Conservation (phyloP, 2,329 filamentous ascomycete species). For the Helminthosporium solani region DNA sequence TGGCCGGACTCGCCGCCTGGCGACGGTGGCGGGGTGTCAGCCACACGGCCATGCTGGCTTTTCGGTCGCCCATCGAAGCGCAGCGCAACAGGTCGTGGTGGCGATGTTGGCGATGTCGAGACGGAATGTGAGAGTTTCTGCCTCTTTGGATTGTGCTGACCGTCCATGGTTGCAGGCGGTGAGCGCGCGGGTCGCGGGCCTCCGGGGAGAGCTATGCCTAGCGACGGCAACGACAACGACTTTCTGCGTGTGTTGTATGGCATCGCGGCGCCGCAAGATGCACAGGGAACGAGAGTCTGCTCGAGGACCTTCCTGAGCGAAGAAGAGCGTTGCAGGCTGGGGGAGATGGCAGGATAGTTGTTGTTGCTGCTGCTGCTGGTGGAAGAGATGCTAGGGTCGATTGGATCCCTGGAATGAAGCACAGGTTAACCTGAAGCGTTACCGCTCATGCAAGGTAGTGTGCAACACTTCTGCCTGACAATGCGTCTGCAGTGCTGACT, state of each 20-base stretch:
- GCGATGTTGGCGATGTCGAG: slow-evolving; percentile 46
- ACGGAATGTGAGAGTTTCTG: slow-evolving; percentile 74
- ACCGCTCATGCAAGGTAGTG: slow-evolving; percentile 35
- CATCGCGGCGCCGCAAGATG: slow-evolving; percentile 12
- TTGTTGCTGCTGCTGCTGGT: slow-evolving; percentile 26
- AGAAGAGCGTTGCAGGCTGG: slow-evolving; percentile 29
- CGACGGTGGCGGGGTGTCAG: slow-evolving; percentile 78
- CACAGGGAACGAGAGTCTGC: slow-evolving; percentile 7
- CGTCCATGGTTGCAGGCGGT: slow-evolving; percentile 57
- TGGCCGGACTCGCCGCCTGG: slow-evolving; percentile 55
- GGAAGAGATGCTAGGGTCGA: slow-evolving; percentile 31
- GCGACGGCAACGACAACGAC: slow-evolving; percentile 85
- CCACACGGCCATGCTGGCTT: slow-evolving; percentile 46
- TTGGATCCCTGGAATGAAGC: slow-evolving; percentile 38
- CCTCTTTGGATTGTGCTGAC: slow-evolving; percentile 59
- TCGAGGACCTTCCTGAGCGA: slow-evolving; percentile 8
- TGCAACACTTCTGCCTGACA: slow-evolving; percentile 24
- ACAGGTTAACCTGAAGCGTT: slow-evolving; percentile 32
- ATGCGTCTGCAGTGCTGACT: neutral
- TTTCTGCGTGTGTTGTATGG: slow-evolving; percentile 92
- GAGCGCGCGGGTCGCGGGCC: slow-evolving; percentile 55
- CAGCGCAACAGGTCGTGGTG: slow-evolving; percentile 47
- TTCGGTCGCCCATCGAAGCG: slow-evolving; percentile 52
- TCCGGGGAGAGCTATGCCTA: slow-evolving; percentile 80
- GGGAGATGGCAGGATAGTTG: slow-evolving; percentile 20